Conservation (phyloP, 2,329 filamentous ascomycete genomes). For the Pseudocercospora fijiensis region DNA sequence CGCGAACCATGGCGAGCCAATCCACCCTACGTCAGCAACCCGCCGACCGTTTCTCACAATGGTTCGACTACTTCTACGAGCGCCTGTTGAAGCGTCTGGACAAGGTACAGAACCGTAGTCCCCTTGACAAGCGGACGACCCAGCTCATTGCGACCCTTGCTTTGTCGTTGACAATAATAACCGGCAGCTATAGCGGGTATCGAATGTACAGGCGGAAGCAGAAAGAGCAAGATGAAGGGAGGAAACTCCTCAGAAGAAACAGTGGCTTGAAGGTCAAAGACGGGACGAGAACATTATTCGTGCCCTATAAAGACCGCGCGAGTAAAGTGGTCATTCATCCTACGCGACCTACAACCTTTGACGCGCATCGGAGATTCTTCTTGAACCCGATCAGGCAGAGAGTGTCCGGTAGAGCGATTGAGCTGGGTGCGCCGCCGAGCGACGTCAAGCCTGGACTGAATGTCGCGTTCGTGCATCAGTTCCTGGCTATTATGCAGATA, state of each 20-base stretch:
- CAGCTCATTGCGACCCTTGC: constrained; percentile 74
- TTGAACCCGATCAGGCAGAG: constrained; percentile 72
- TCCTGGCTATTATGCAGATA: constrained; percentile 91
- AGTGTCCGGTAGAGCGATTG: constrained; percentile 64
- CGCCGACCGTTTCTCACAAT: constrained; percentile 34
- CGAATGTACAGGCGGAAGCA: constrained; percentile 71
- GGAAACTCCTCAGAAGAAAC: constrained; percentile 80
- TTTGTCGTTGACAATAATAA: constrained; percentile 74
- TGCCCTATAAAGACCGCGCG: constrained; percentile 83
- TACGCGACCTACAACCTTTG: constrained; percentile 90
- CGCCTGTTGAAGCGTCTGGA: constrained; percentile 49
- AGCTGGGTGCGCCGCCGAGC: constrained; percentile 67
- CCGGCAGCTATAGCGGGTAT: constrained; percentile 73
- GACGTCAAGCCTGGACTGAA: constrained; percentile 94
- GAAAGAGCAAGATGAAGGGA: constrained; percentile 78
- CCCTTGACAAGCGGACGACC: constrained; percentile 65
- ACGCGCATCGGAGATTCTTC: constrained; percentile 91
- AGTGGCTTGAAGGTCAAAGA: constrained; percentile 93
- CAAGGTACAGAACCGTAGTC: constrained; percentile 51
- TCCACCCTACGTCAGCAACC: constrained; percentile 65
- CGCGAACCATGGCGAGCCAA: constrained; percentile 71
- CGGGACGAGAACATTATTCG: constrained; percentile 90
- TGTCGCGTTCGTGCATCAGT: constrained; percentile 93
- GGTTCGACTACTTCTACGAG: constrained; percentile 42
- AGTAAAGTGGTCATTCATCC: constrained; percentile 88